Evolutionary conservation across 202 grass and related monocot species (phyloP).

Genomic region (Panicum virgatum): DNA sequence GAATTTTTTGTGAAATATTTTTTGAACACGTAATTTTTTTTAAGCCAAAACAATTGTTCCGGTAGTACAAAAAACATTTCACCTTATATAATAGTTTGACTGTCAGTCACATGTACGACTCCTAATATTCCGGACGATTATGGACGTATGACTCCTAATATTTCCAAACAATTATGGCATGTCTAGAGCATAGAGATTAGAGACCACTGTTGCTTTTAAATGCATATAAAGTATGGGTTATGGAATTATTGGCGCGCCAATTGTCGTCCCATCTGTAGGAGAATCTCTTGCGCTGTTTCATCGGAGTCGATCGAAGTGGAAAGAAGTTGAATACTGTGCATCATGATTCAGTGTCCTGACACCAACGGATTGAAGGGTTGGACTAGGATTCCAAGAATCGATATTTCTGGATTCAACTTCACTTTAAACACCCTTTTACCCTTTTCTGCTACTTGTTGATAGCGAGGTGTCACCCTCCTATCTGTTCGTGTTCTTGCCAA

Average conservation of each 20-base stretch:
- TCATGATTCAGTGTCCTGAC: conserved; percentile 16
- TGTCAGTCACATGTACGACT: no score
- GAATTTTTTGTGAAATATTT: no score
- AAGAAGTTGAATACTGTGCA: conserved; percentile 11
- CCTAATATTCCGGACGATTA: no score
- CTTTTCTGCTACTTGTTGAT: conserved; percentile 11
- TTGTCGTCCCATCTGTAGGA: conserved; percentile 23
- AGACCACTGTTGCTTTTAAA: not conserved
- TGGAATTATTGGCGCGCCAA: conserved; percentile 15
- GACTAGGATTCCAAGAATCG: not conserved
- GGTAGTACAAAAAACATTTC: no score
- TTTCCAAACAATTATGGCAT: no score
- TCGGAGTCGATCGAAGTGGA: conserved; percentile 25
- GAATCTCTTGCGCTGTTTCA: conserved; percentile 8
- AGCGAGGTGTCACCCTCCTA: not conserved
- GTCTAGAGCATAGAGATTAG: not conserved
- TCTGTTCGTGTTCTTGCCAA: conserved; percentile 11
- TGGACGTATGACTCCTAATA: no score
- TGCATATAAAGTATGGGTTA: not conserved
- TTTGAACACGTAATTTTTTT: no score
- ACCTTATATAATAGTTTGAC: no score
- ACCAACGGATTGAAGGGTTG: conserved; percentile 9
- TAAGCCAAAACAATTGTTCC: no score
- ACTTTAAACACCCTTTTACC: conserved; percentile 6
- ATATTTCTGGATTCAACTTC: not conserved